Evolutionary conservation across 2,329 filamentous ascomycete genomes (phyloP), one percentile per base, ranked within the genome.

Genomic region (Sporothrix humicola): DNA sequence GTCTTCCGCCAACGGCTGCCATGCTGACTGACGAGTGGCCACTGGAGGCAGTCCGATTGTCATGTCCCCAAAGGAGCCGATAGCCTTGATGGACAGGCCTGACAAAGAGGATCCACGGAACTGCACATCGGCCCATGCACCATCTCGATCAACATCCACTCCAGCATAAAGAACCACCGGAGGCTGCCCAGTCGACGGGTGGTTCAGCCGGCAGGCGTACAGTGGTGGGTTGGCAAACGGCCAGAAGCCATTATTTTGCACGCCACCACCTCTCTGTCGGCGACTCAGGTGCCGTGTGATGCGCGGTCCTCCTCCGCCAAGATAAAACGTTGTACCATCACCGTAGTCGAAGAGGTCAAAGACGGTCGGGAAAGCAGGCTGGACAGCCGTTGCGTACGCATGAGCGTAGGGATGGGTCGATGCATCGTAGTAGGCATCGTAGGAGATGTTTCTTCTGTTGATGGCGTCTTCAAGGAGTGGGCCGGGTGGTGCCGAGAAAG

Each of bases 131-230:
- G 73, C 69, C 73, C 73, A 74, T 2, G 73, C 61, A 9, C 58
- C 63, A 31, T 74, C 69, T 2, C 71, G 76, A 31, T 61, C 58
- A 15, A 31, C 58, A 42, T 61, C 26, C 1, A 17, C 15, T n/a
- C 58, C 58, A 3, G 26, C 78, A 77, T 82, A 80, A 37, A 82
- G 76, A 15, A 81, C 75, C 4, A 81, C 74, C 69, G 78, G 76
- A 1, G 79, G 78, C 56, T 77, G 75, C 13, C 77, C 77, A 2
- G 75, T 77, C 71, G 77, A 77, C 4, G 77, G 76, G 10, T 75
- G 65, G 74, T 80, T 77, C 56, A 75, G 66, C 15, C 77, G 73
- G 3, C 80, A 78, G 15, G 80, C 78, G 73, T 81, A 81, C 20
- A 80, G 73, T 0, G 80, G 81, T 5, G 74, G 15, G 20, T 76